Conservation (phyloP, 306 rosid genomes). For the Quillaja saponaria region DNA sequence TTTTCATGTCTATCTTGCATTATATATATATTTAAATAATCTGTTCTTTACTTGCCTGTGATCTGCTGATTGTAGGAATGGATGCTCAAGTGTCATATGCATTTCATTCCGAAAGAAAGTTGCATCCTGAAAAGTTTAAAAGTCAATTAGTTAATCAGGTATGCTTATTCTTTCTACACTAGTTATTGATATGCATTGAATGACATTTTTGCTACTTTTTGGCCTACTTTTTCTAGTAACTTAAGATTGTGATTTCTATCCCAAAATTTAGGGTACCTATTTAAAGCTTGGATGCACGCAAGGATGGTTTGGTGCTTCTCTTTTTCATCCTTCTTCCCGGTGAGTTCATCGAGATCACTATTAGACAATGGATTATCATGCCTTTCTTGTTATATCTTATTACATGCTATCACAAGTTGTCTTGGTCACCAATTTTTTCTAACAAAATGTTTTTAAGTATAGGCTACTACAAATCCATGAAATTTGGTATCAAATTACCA, state of each 20-base stretch:
- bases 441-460: neutral
- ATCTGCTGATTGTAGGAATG: conserved; percentile 55
- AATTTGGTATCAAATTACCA: neutral
- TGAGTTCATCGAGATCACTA: conserved; percentile 38
- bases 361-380: conserved; percentile 17
- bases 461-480: neutral
- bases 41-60: too few relatives aligned
- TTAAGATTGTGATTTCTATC: conserved; percentile 18
- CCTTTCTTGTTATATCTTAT: neutral
- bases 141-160: conserved; percentile 90
- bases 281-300: conserved; percentile 80
- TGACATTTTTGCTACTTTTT: conserved; percentile 20
- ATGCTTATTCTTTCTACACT: conserved; percentile 18
- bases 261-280: conserved; percentile 64
- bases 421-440: neutral
- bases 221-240: conserved; percentile 9
- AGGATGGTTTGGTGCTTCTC: conserved; percentile 84
- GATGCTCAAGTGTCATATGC: conserved; percentile 98
- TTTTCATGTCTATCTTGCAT: too few relatives aligned
- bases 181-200: too few relatives aligned
- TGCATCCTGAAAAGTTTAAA: conserved; percentile 89
- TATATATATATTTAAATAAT: too few relatives aligned
- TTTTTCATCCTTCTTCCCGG: conserved; percentile 64
- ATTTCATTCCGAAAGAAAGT: conserved; percentile 90
- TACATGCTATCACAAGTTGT: neutral